Evolutionary conservation across 2,329 filamentous ascomycete genomes (phyloP).

Genomic region (Clathrospora elynae): DNA sequence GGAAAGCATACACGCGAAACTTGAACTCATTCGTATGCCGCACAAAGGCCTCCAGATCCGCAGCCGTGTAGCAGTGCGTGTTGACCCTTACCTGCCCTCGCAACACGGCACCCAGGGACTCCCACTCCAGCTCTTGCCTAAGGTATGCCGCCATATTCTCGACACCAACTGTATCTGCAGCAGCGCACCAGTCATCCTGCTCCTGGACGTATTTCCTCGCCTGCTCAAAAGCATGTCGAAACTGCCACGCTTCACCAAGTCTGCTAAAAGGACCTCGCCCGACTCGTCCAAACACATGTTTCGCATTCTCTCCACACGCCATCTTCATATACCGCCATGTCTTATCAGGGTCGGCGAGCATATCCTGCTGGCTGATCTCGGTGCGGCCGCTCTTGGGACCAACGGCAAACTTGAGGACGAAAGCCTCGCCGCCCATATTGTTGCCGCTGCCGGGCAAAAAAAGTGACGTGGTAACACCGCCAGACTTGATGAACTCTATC

Average conservation of each 20-base stretch:
- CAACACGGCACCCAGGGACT: slow-evolving; percentile 65
- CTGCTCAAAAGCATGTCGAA: slow-evolving; percentile 70
- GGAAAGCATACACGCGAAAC: slow-evolving; percentile 69
- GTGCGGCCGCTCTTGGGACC: slow-evolving; percentile 63
- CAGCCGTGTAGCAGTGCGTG: slow-evolving; percentile 72
- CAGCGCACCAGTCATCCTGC: slow-evolving; percentile 71
- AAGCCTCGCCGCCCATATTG: slow-evolving; percentile 74
- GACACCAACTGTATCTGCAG: slow-evolving; percentile 58
- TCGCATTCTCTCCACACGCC: slow-evolving; percentile 74
- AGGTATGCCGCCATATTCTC: slow-evolving; percentile 63
- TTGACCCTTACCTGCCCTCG: slow-evolving; percentile 72
- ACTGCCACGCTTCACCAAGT: slow-evolving; percentile 71
- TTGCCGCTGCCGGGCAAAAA: slow-evolving; percentile 72
- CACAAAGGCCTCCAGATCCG: slow-evolving; percentile 71
- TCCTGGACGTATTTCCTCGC: slow-evolving; percentile 61
- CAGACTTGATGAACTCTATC: slow-evolving; percentile 71
- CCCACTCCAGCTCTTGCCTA: slow-evolving; percentile 67
- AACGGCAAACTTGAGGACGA: slow-evolving; percentile 70
- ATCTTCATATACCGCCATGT: slow-evolving; percentile 77
- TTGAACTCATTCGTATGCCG: slow-evolving; percentile 74
- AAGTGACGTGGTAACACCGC: slow-evolving; percentile 72
- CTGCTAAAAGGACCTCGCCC: slow-evolving; percentile 63
- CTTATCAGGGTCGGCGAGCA: slow-evolving; percentile 69
- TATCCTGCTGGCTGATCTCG: slow-evolving; percentile 66
- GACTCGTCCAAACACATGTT: slow-evolving; percentile 62